These are phyloP conservation scores for Artemisia annua DNA, from an alignment of 129 eudicot genomes.

Conservation along the genomic window DNA sequence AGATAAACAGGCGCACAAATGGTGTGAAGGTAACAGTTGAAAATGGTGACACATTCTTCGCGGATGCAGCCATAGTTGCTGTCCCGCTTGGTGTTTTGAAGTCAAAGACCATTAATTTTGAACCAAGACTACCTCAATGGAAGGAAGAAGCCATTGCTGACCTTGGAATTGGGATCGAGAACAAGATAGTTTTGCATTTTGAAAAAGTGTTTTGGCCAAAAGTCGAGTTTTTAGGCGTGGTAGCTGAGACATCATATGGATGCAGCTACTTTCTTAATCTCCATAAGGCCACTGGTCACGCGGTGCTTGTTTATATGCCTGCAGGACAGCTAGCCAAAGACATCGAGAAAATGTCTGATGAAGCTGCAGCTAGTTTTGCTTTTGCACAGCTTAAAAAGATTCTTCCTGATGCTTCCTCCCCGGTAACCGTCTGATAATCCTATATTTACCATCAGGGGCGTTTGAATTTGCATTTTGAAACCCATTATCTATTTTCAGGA, in stretches of 20 bases:
- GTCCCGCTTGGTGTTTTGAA: slow-evolving; percentile 93
- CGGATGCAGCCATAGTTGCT: slow-evolving; percentile 88
- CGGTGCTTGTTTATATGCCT: slow-evolving; percentile 97
- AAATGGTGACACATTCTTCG: slow-evolving; percentile 68
- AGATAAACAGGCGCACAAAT: slow-evolving; percentile 49
- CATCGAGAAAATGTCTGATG: slow-evolving; percentile 85
- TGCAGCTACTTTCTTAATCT: slow-evolving; percentile 97
- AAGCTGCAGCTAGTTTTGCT: slow-evolving; percentile 87
- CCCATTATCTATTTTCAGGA: neutral
- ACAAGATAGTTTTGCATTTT: slow-evolving; percentile 83
- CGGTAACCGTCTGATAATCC: slow-evolving; percentile 41
- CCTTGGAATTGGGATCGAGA: slow-evolving; percentile 93
- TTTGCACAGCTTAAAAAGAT: slow-evolving; percentile 67
- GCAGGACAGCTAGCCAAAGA: slow-evolving; percentile 92
- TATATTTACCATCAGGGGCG: neutral
- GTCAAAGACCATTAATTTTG: slow-evolving; percentile 64
- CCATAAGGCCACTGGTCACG: slow-evolving; percentile 94
- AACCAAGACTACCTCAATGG: slow-evolving; percentile 92
- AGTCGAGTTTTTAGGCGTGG: slow-evolving; percentile 98
- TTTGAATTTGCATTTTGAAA: neutral
- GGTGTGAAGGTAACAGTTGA: slow-evolving; percentile 86
- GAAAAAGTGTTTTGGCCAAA: slow-evolving; percentile 94
- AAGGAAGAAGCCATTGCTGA: slow-evolving; percentile 84
- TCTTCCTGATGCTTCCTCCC: slow-evolving; percentile 83
- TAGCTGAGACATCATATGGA: slow-evolving; percentile 72